Conservation (phyloP, 2,329 filamentous ascomycete species). For the Penicillium sp. region DNA sequence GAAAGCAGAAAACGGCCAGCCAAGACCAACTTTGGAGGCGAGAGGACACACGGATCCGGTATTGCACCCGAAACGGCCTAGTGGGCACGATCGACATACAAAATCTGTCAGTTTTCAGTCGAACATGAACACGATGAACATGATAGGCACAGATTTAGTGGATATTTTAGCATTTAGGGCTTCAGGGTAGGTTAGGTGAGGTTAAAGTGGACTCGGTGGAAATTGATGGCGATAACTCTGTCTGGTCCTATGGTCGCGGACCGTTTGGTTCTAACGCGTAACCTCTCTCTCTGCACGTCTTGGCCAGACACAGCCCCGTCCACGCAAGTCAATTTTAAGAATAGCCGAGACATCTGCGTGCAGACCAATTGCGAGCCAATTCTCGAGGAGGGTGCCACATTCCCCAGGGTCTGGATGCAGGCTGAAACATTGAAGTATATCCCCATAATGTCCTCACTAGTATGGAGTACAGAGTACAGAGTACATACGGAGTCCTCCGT, state of each 20-base stretch:
- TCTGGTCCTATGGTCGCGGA: not conserved
- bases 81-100: not conserved
- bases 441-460: no score
- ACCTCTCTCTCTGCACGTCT: not conserved
- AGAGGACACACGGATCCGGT: not conserved
- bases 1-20: constrained; percentile 1
- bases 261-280: not conserved
- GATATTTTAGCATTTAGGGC: no score
- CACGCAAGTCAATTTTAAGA: constrained; percentile 3
- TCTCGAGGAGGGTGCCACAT: not conserved
- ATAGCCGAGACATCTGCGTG: not conserved
- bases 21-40: constrained; percentile 3
- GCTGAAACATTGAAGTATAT: not conserved
- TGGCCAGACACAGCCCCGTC: constrained; percentile 2
- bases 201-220: not conserved
- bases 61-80: constrained; percentile 8
- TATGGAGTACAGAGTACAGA: no score
- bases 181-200: no score
- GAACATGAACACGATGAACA: not conserved
- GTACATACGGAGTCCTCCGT: no score
- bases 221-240: not conserved
- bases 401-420: not conserved
- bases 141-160: not conserved
- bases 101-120: not conserved
- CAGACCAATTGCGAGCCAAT: no score